These are phyloP conservation scores for Pseudopithomyces maydicus DNA, from an alignment of 2,329 filamentous ascomycete species.

Conservation along the genomic window DNA sequence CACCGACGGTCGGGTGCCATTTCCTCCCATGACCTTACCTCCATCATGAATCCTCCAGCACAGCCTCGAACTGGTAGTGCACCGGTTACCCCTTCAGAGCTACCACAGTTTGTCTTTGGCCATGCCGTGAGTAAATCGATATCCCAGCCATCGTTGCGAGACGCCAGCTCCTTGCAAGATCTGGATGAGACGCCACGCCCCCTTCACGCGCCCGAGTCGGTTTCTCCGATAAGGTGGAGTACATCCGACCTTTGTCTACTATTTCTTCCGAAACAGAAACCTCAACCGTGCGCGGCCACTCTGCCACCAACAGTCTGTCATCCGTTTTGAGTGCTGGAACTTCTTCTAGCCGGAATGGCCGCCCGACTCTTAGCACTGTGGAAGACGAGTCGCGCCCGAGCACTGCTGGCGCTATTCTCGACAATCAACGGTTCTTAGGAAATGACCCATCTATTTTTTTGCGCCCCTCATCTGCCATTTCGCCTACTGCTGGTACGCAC, in stretches of 20 bases:
- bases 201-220: slow-evolving; percentile 70
- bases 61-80: slow-evolving; percentile 66
- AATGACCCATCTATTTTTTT: slow-evolving; percentile 34
- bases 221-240: slow-evolving; percentile 84
- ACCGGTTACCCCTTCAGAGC: slow-evolving; percentile 63
- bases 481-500: slow-evolving; percentile 24
- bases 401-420: slow-evolving; percentile 73
- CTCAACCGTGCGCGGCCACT: slow-evolving; percentile 75
- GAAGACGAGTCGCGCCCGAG: slow-evolving; percentile 61
- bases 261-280: slow-evolving; percentile 85
- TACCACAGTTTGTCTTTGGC: slow-evolving; percentile 45
- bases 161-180: slow-evolving; percentile 29
- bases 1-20: slow-evolving; percentile 83
- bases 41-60: slow-evolving; percentile 66
- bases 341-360: slow-evolving; percentile 50
- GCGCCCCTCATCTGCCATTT: slow-evolving; percentile 45
- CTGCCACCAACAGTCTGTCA: slow-evolving; percentile 78
- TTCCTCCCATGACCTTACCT: slow-evolving; percentile 79
- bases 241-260: slow-evolving; percentile 80
- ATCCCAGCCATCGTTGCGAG: slow-evolving; percentile 46
- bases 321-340: slow-evolving; percentile 69
- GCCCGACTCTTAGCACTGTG: slow-evolving; percentile 46
- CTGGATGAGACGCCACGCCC: slow-evolving; percentile 40
- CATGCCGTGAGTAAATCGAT: slow-evolving; percentile 44
- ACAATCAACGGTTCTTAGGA: slow-evolving; percentile 45